Conservation (phyloP, 495 filamentous ascomycete genomes). For the Penicillium crystallinum region DNA sequence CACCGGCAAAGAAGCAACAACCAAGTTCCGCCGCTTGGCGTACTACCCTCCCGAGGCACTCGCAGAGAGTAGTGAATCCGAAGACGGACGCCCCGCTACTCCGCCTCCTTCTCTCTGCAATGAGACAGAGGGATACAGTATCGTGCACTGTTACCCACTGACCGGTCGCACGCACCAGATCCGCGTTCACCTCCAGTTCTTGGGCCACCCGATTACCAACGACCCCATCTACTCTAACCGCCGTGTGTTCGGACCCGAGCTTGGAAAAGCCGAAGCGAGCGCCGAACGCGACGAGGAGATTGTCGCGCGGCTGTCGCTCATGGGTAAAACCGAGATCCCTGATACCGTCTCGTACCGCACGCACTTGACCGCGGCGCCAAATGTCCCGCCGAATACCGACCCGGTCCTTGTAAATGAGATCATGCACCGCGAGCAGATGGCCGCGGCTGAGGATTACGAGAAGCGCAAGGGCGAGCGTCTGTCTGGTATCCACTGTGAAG, state of each 20-base stretch:
- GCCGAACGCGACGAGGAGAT: constrained; percentile 80
- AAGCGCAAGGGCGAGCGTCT: constrained; percentile 79
- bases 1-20: constrained; percentile 82
- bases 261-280: constrained; percentile 64
- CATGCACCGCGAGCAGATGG: constrained; percentile 60
- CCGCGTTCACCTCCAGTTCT: constrained; percentile 87
- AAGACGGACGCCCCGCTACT: constrained; percentile 28
- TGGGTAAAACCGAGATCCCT: constrained; percentile 90
- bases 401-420: constrained; percentile 36
- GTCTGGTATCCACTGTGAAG: constrained; percentile 72
- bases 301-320: constrained; percentile 73
- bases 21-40: constrained; percentile 81
- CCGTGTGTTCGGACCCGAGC: constrained; percentile 75
- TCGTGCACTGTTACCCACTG: constrained; percentile 88
- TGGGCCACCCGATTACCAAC: constrained; percentile 92
- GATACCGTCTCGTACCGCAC: constrained; percentile 77
- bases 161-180: constrained; percentile 95
- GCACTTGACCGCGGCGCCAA: constrained; percentile 39
- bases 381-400: constrained; percentile 38
- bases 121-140: constrained; percentile 71
- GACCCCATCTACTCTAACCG: constrained; percentile 97
- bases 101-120: constrained; percentile 24
- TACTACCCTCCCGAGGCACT: constrained; percentile 63
- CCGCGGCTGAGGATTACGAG: constrained; percentile 81
- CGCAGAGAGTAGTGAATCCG: constrained; percentile 18